Base-by-base conservation (phyloP, 352 stramenopile genomes). In the Thraustochytrium striatum region DNA sequence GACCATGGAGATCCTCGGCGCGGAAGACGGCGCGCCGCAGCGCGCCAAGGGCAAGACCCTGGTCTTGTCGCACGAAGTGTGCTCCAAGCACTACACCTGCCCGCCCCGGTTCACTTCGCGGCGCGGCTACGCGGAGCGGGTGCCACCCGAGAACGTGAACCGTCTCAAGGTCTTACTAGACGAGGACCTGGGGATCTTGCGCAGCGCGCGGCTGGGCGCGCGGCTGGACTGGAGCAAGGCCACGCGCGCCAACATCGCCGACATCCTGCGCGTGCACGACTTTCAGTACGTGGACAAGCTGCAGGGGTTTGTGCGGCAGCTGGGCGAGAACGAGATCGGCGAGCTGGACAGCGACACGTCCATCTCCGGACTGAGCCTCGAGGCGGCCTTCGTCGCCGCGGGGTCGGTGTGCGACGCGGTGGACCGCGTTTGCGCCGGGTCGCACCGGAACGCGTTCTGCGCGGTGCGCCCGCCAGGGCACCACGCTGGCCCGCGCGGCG, bases 381-480 rank as follows among this genome's bases (percentile, higher is more conserved):
- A 88, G 68, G 89, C 90, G 0, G 87, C 90, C 0, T 62, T 90
- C 81, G 28, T 81, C 28, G 92, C 90, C 3, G 91, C 89, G 0
- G 91, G 89, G 3, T 89, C 89, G 7, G 90, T 90, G n/a, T 91
- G 87, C 79, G 81, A 92, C 43, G 95, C 90, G 38, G 86, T 92
- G 38, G 90, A 95, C 79, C 86, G 86, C 75, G 89, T 96, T 8
- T 85, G 98, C 47, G 83, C 84, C 33, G 94, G 94, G 35, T 86
- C 93, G 69, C 92, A 88, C 65, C 89, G 91, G 3, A 99, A 98
- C 82, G 93, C 89, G 21, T 99, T 99, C 84, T 98, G 94, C 82
- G 88, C 95, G 41, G 92, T 98, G 53, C 89, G 96, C n/a, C 96
- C 96, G 32, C 95, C 95, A 28, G 96, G 91, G 52, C 89, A 94